Percentiles rank a stretch among this genome's conserved stretches.
phyloP scores from a whole-genome alignment of 2,329 filamentous ascomycete genomes.

The Alternaria triticimaculans region DNA sequence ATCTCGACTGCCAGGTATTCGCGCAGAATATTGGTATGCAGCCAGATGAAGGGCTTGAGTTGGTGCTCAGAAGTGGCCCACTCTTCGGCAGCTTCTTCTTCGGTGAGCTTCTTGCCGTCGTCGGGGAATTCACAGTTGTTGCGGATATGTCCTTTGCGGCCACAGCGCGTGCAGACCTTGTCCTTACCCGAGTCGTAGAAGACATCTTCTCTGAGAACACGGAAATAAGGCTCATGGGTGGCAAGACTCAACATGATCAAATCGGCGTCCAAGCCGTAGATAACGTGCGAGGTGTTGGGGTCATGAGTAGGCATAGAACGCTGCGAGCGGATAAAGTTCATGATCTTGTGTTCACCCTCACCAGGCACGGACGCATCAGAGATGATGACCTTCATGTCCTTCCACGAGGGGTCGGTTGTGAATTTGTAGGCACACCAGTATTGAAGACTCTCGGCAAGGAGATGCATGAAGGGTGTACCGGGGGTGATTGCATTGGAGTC shows the following conservation, averaged over 20 bases:
- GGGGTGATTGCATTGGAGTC: slow-evolving; percentile 90
- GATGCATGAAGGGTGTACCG: slow-evolving; percentile 98
- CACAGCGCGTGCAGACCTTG: slow-evolving; percentile 86
- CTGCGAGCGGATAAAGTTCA: slow-evolving; percentile 96
- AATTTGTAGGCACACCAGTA: slow-evolving; percentile 99
- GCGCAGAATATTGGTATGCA: slow-evolving; percentile 87
- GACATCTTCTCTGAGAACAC: slow-evolving; percentile 94
- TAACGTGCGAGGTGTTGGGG: slow-evolving; percentile 96
- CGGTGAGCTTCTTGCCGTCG: slow-evolving; percentile 71
- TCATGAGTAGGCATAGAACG: slow-evolving; percentile 88
- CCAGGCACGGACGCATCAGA: slow-evolving; percentile 97
- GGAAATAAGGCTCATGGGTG: slow-evolving; percentile 96
- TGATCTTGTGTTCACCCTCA: slow-evolving; percentile 99
- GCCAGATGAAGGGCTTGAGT: slow-evolving; percentile 96
- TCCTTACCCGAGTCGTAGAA: slow-evolving; percentile 88
- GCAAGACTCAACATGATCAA: slow-evolving; percentile 97
- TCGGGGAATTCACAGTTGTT: slow-evolving; percentile 69
- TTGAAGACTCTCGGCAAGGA: slow-evolving; percentile 84
- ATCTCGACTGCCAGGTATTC: slow-evolving; percentile 95
- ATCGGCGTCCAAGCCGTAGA: slow-evolving; percentile 97
- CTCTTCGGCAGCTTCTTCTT: slow-evolving; percentile 72
- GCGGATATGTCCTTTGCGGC: slow-evolving; percentile 89
- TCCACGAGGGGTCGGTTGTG: slow-evolving; percentile 95
- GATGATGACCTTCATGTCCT: slow-evolving; percentile 90
- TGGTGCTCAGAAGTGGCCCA: slow-evolving; percentile 48